Percentiles rank a stretch among this genome's conserved stretches.
Conservation (phyloP, 2,329 filamentous ascomycete genomes). For the Colletotrichum tofieldiae region DNA sequence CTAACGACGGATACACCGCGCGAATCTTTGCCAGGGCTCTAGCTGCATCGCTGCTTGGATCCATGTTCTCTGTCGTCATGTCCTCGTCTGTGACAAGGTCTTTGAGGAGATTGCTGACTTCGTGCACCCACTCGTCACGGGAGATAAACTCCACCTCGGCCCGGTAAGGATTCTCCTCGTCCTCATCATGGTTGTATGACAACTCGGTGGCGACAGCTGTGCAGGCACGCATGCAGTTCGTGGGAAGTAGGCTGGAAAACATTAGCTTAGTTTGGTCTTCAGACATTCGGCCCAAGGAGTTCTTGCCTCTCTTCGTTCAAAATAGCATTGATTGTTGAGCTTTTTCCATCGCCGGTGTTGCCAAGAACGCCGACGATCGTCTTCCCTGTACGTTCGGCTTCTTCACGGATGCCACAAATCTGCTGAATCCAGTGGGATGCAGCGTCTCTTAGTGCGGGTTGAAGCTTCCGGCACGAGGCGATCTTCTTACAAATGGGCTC, state of each 20-base stretch:
- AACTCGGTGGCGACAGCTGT: slow-evolving; percentile 75
- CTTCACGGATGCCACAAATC: not conserved
- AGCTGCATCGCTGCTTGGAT: slow-evolving; percentile 51
- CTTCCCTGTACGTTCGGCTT: not conserved
- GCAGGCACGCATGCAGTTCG: slow-evolving; percentile 71
- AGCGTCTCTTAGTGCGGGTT: not conserved
- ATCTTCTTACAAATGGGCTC: not conserved
- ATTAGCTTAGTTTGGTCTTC: not conserved
- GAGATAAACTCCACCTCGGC: slow-evolving; percentile 73
- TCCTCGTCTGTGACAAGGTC: slow-evolving; percentile 63
- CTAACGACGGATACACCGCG: slow-evolving; percentile 59
- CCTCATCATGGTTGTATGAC: slow-evolving; percentile 66
- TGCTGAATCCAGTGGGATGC: not conserved
- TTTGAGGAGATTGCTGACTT: slow-evolving; percentile 63
- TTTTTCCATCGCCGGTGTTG: slow-evolving; percentile 30
- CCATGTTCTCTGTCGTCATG: not conserved
- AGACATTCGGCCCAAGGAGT: fast-evolving
- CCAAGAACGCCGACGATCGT: slow-evolving; percentile 21
- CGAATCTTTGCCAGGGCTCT: slow-evolving; percentile 60
- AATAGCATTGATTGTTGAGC: slow-evolving; percentile 20
- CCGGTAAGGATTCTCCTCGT: slow-evolving; percentile 58
- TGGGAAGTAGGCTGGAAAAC: slow-evolving; percentile 54
- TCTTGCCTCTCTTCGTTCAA: slow-evolving; percentile 9
- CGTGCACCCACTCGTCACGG: slow-evolving; percentile 65
- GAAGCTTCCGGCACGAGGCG: not conserved